phyloP scores from a whole-genome alignment of 2,329 filamentous ascomycete genomes.

The Fusarium miscanthi region DNA sequence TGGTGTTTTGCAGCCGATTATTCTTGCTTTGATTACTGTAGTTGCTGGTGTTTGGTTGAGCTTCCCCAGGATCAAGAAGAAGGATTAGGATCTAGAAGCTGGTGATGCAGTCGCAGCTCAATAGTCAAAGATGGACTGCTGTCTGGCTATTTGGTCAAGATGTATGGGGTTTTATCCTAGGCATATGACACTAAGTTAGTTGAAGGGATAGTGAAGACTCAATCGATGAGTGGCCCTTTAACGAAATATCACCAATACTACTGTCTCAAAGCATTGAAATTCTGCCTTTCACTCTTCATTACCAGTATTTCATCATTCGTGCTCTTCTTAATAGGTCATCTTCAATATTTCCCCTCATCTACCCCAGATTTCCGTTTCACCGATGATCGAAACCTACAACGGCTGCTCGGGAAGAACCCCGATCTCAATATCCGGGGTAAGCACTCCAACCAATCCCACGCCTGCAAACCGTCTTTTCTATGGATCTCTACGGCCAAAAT shows the following conservation, averaged over 20 bases:
- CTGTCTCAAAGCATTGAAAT: not conserved
- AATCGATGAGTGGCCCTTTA: not conserved
- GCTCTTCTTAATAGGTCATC: rapidly evolving
- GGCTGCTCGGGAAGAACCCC: slow-evolving; percentile 13
- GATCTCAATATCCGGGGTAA: not conserved
- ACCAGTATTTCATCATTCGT: not conserved
- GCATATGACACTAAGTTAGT: not conserved
- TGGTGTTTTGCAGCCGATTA: slow-evolving; percentile 61
- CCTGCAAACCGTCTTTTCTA: not conserved
- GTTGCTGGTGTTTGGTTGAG: slow-evolving; percentile 50
- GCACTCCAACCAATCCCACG: slow-evolving; percentile 1
- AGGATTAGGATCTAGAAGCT: slow-evolving; percentile 13
- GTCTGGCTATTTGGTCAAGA: rapidly evolving
- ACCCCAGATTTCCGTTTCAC: slow-evolving; percentile 11
- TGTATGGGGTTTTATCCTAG: rapidly evolving
- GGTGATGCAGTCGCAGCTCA: rapidly evolving
- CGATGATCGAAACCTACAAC: not conserved
- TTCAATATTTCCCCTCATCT: not conserved
- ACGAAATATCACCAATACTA: rapidly evolving
- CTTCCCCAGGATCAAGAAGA: slow-evolving; percentile 52
- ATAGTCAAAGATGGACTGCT: rapidly evolving
- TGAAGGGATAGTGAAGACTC: rapidly evolving
- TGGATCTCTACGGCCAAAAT: not conserved
- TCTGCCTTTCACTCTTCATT: rapidly evolving
- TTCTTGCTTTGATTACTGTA: slow-evolving; percentile 56